Base-by-base conservation (phyloP, 805 yeast genomes). In the Lipomyces kockii region DNA sequence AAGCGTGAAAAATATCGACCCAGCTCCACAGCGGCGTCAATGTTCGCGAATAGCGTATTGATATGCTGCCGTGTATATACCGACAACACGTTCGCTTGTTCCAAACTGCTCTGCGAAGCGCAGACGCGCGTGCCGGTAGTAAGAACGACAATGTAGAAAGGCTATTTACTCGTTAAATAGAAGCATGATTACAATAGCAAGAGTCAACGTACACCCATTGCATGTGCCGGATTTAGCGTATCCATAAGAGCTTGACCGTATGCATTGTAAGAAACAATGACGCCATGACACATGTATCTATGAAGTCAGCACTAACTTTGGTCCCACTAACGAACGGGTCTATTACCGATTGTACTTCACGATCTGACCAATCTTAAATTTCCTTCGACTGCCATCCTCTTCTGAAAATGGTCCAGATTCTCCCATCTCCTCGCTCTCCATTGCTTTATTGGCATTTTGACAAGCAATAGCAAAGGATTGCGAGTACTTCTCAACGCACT, bases 1-100 rank as follows among this genome's bases (percentile, higher is more conserved):
- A 57, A 62, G 25, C 58, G n/a, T 3, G 46, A 39, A 29, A 62
- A 62, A 34, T 57, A 62, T 14, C 65, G 61, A 8, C 65, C 65
- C 11, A 62, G 55, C 35, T 57, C 62, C 17, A 52, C 58, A 14
- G 59, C 61, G 20, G 35, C 58, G 25, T 46, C 46, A 20, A 14
- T n/a, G 8, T 49, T 37, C 8, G 53, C 34, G n/a, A 55, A 56
- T n/a, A 55, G 11, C 29, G 61, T 11, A n/a, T 14, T 12, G 29
- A 55, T 32, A 6, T 54, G 56, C 32, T 43, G 37, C 8, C 22
- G 39, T 27, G 54, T n/a, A 22, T 52, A 43, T n/a, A 43, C 22
- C n/a, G 49, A 35, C 52, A 12, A n/a, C n/a, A 32, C n/a, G 20
- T 51, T 35, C 3, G 39, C 32, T 2, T 20, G 29, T 17, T 43